These are phyloP conservation scores for Triticum dicoccoides DNA, from an alignment of 176 grass and related monocot species.

Conservation along the genomic window DNA sequence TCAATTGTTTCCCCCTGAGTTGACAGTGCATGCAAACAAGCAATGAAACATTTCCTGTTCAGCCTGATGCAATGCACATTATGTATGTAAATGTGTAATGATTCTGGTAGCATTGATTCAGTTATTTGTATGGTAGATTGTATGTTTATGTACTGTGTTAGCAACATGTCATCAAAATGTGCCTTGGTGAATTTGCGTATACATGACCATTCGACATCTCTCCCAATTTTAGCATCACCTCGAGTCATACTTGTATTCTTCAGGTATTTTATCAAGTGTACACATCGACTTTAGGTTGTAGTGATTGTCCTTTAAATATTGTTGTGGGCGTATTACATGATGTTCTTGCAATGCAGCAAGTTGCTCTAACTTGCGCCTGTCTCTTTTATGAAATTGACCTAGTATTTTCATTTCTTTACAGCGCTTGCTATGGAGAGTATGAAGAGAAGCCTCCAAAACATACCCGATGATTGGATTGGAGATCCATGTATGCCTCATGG, in stretches of 20 bases:
- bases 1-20: not conserved
- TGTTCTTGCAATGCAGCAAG: not conserved
- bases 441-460: conserved; percentile 49
- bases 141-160: not conserved
- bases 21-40: not conserved
- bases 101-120: not conserved
- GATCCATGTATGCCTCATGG: conserved; percentile 88
- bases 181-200: not conserved
- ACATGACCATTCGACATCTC: not conserved
- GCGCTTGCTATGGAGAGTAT: conserved; percentile 59
- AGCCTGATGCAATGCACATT: conserved; percentile 1
- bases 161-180: not conserved
- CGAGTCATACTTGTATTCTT: not conserved
- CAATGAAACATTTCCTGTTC: not conserved
- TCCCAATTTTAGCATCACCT: not conserved
- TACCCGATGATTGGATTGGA: conserved; percentile 85
- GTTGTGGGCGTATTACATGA: not conserved
- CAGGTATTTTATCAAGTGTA: conserved; percentile 1
- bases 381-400: not conserved
- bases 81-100: not conserved
- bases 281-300: not conserved
- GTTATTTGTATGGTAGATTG: not conserved
- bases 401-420: conserved; percentile 38
- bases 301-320: conserved; percentile 3
- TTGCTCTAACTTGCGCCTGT: conserved; percentile 3